phyloP scores from a whole-genome alignment of 345 rosid species.

The Alliaria petiolata region DNA sequence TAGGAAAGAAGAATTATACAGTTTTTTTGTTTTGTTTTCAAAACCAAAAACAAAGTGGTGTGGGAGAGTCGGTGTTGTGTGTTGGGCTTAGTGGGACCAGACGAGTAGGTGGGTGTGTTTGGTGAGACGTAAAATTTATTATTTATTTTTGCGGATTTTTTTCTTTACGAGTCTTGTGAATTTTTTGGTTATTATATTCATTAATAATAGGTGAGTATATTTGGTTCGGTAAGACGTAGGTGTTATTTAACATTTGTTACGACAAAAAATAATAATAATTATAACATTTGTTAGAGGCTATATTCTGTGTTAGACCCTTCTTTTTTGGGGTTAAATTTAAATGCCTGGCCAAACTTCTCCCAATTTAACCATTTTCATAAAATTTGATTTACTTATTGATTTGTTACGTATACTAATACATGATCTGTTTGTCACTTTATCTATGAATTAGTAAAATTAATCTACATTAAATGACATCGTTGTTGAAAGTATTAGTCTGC shows the following conservation, averaged over 20 bases:
- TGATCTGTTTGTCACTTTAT: no score
- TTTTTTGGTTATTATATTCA: neutral
- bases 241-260: neutral
- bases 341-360: neutral
- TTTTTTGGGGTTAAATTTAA: neutral
- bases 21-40: neutral
- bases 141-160: neutral
- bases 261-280: no score
- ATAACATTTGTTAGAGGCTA: neutral
- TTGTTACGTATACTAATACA: neutral
- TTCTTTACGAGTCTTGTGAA: neutral
- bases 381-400: neutral
- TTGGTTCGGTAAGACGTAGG: neutral
- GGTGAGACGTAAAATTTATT: slow-evolving; percentile 9
- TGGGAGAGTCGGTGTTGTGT: slow-evolving; percentile 16
- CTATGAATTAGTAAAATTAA: no score
- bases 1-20: neutral
- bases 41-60: neutral
- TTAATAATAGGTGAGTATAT: neutral
- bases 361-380: neutral
- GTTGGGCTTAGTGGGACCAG: slow-evolving; percentile 23
- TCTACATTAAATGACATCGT: no score
- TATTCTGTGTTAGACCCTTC: neutral
- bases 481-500: no score
- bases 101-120: slow-evolving; percentile 23